phyloP scores from a whole-genome alignment of 2,329 filamentous ascomycete species.

The Lasiodiplodia theobromae region DNA sequence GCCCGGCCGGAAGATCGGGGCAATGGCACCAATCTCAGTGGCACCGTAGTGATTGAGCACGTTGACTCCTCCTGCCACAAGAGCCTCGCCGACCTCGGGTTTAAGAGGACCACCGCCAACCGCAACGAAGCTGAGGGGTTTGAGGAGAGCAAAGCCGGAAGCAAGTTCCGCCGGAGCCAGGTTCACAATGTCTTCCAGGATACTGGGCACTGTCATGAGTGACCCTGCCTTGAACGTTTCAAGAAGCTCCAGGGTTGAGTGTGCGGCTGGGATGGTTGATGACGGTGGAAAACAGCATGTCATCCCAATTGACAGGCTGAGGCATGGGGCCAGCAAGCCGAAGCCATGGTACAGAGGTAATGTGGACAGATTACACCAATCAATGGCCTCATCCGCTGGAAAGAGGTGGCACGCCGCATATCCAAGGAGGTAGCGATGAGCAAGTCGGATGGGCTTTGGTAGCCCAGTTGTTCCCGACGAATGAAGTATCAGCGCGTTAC shows the following conservation, averaged over 20 bases:
- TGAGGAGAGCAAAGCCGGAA: constrained; percentile 30
- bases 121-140: constrained; percentile 41
- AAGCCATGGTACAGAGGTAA: constrained; percentile 48
- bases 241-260: constrained; percentile 38
- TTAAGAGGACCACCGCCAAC: constrained; percentile 45
- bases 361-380: constrained; percentile 43
- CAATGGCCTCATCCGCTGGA: not conserved
- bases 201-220: constrained; percentile 46
- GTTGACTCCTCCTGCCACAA: constrained; percentile 37
- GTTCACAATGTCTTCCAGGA: constrained; percentile 45
- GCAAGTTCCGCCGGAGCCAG: constrained; percentile 9
- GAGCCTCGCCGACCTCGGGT: constrained; percentile 34
- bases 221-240: constrained; percentile 34
- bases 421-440: constrained; percentile 41
- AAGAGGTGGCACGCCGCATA: constrained; percentile 37
- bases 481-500: constrained; percentile 35
- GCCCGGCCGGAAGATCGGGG: constrained; percentile 43
- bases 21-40: constrained; percentile 46
- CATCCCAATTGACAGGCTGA: constrained; percentile 42
- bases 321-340: constrained; percentile 43
- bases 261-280: constrained; percentile 36
- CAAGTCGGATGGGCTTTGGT: constrained; percentile 46
- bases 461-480: constrained; percentile 47
- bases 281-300: constrained; percentile 39
- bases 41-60: constrained; percentile 48